Base-by-base conservation (phyloP, 2,329 filamentous ascomycete species). In the Penicillium sp. region DNA sequence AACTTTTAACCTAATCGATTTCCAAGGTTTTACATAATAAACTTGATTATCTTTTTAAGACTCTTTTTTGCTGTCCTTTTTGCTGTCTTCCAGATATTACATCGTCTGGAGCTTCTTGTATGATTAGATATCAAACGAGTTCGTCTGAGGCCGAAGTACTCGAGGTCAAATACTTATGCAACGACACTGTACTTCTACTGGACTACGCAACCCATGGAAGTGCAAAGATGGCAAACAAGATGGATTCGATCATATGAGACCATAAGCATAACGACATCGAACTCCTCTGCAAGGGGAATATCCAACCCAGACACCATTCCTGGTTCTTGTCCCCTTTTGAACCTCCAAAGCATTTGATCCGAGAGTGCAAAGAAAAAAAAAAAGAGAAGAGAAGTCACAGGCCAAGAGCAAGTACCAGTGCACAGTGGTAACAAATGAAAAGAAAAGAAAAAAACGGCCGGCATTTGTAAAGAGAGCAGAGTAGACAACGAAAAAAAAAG, bases 251-350 rank as follows among this genome's bases (percentile, higher is more conserved):
- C 47, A 48, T 46, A 53, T 53, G 50, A 49, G 48, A 42, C 40
- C 51, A 54, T 54, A 45, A 50, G 40, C 52, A 50, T 54, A 54
- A 54, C 52, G 38, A 53, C 50, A 36, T 53, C 21, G 45, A 50
- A 50, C 52, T 54, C 42, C 47, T 50, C 34, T 36, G 52, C 42
- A 45, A 50, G 52, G 47, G 50, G 40, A 50, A 50, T 50, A 50
- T 54, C 52, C 52, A 54, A 45, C 39, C 52, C 52, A 50, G 38
- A 29, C 27, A 16, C 42, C 22, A 34, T 24, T 45, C 47, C 16
- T 45, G 31, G 18, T 42, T 42, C 21, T 43, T 38, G 22, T 54
- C 43, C 47, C 50, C 42, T 52, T 49, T 36, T 43, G 13, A 18
- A 40, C 38, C 38, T 40, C 36, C 24, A 27, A 40, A 40, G 34